These are phyloP conservation scores for Chionographis japonica DNA, from an alignment of 106 monocot genomes.

Conservation along the genomic window DNA sequence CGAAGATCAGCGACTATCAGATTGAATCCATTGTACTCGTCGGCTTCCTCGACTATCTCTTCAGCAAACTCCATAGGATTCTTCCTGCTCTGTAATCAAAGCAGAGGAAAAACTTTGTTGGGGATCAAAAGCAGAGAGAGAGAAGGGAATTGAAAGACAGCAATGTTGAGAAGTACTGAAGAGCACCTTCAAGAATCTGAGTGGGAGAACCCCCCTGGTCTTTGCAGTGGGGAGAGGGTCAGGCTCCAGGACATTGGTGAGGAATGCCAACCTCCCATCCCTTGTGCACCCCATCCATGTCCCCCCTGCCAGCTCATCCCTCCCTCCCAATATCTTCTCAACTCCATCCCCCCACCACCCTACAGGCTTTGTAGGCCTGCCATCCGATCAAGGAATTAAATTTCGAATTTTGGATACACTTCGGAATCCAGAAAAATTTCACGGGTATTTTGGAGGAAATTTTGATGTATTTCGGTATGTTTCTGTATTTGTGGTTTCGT, in stretches of 20 bases:
- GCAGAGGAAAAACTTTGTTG: background rate
- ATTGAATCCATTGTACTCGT: conserved; percentile 76
- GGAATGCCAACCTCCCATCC: conserved; percentile 73
- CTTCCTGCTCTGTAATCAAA: conserved; percentile 32
- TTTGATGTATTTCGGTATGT: too few relatives aligned
- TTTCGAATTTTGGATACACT: background rate
- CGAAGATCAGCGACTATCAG: conserved; percentile 53
- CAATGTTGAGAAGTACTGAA: background rate
- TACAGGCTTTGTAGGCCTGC: conserved; percentile 77
- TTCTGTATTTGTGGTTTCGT: too few relatives aligned
- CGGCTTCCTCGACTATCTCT: conserved; percentile 51
- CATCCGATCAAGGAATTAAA: background rate
- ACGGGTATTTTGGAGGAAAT: background rate
- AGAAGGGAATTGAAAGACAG: background rate
- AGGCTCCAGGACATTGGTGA: conserved; percentile 83
- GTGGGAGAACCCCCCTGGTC: conserved; percentile 56
- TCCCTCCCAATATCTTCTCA: conserved; percentile 75
- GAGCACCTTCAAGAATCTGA: conserved; percentile 56
- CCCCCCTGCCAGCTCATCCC: conserved; percentile 70
- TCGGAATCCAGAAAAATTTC: too few relatives aligned
- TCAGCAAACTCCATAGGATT: conserved; percentile 46
- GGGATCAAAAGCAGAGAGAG: background rate
- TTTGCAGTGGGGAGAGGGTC: conserved; percentile 28
- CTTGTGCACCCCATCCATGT: conserved; percentile 90
- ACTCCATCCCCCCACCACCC: conserved; percentile 69